Evolutionary conservation across 2,329 filamentous ascomycete species (phyloP).

Genomic region (Tolypocladium capitatum): DNA sequence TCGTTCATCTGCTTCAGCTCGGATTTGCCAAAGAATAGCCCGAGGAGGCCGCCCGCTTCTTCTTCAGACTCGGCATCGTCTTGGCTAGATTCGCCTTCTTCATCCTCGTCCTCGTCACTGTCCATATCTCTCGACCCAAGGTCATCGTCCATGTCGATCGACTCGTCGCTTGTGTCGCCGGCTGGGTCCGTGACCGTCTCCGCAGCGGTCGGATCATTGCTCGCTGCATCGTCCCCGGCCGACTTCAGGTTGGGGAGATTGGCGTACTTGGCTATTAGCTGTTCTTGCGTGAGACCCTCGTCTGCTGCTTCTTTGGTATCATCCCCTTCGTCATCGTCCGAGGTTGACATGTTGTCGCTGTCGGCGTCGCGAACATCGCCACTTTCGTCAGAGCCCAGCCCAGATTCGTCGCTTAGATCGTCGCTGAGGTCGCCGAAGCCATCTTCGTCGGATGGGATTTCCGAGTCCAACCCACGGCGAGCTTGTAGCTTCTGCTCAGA

Average conservation of each 20-base stretch:
- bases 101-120: slow-evolving; percentile 23
- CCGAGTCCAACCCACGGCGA: slow-evolving; percentile 42
- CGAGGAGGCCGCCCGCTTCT: slow-evolving; percentile 35
- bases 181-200: slow-evolving; percentile 13
- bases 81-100: slow-evolving; percentile 27
- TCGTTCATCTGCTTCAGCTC: slow-evolving; percentile 40
- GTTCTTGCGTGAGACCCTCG: slow-evolving; percentile 54
- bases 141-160: slow-evolving; percentile 56
- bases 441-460: slow-evolving; percentile 30
- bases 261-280: slow-evolving; percentile 56
- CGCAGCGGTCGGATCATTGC: slow-evolving; percentile 11
- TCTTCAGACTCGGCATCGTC: slow-evolving; percentile 28
- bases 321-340: slow-evolving; percentile 49
- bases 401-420: slow-evolving; percentile 20
- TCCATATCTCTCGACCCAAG: slow-evolving; percentile 43
- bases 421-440: slow-evolving; percentile 35
- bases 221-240: slow-evolving; percentile 11
- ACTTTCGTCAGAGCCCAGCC: slow-evolving; percentile 19
- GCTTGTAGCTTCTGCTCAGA: slow-evolving; percentile 57
- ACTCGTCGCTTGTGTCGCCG: slow-evolving; percentile 48
- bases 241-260: slow-evolving; percentile 39
- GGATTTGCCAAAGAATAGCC: slow-evolving; percentile 45
- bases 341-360: slow-evolving; percentile 44
- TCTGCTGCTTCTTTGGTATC: slow-evolving; percentile 40
- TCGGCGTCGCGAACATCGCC: slow-evolving; percentile 29